These are phyloP conservation scores for Nothomitra cinnamomea DNA, from an alignment of 2,329 filamentous ascomycete genomes.

Conservation along the genomic window DNA sequence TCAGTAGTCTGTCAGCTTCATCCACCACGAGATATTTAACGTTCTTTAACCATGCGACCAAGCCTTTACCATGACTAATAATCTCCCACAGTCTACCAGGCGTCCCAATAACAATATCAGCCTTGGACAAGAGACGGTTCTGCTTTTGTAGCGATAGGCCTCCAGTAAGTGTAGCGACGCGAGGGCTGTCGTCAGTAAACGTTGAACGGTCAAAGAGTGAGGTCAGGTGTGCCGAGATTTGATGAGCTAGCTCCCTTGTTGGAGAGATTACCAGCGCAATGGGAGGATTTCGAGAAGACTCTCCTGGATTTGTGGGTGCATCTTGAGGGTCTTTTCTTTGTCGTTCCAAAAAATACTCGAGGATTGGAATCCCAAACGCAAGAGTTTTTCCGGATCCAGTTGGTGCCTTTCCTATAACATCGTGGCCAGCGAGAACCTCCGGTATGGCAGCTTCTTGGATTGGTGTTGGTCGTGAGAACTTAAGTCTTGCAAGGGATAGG, in stretches of 20 bases:
- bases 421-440: slow-evolving; percentile 62
- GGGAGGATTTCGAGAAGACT: slow-evolving; percentile 30
- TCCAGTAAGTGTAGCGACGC: slow-evolving; percentile 75
- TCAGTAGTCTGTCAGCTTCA: slow-evolving; percentile 82
- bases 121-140: slow-evolving; percentile 62
- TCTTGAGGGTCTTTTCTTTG: slow-evolving; percentile 16
- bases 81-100: slow-evolving; percentile 92
- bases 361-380: slow-evolving; percentile 83
- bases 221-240: slow-evolving; percentile 68
- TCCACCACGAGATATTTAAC: slow-evolving; percentile 80
- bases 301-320: slow-evolving; percentile 25
- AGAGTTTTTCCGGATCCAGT: slow-evolving; percentile 95
- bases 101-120: slow-evolving; percentile 85
- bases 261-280: slow-evolving; percentile 74
- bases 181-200: slow-evolving; percentile 26
- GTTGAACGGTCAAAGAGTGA: slow-evolving; percentile 52
- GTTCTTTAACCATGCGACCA: slow-evolving; percentile 52
- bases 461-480: slow-evolving; percentile 62
- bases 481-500: slow-evolving; percentile 58
- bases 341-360: slow-evolving; percentile 59
- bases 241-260: slow-evolving; percentile 84
- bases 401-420: slow-evolving; percentile 89
- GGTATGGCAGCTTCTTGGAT: slow-evolving; percentile 75
- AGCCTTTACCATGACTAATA: slow-evolving; percentile 53
- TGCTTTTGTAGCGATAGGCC: slow-evolving; percentile 93